Evolutionary conservation across 306 rosid species (phyloP).

Genomic region (Fragaria iinumae): DNA sequence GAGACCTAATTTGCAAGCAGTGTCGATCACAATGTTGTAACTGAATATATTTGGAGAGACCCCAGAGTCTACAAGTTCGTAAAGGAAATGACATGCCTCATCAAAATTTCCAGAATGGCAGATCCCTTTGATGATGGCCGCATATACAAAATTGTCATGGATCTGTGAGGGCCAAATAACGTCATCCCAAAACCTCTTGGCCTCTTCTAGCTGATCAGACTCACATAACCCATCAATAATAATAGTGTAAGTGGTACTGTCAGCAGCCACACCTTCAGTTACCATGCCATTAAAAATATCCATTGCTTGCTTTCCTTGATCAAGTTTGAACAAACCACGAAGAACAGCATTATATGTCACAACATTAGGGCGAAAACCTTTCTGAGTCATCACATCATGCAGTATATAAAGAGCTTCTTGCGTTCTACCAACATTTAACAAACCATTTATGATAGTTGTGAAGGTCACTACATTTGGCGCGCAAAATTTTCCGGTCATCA

Average conservation of each 20-base stretch:
- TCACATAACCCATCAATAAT: conserved; percentile 66
- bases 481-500: conserved; percentile 64
- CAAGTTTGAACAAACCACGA: conserved; percentile 62
- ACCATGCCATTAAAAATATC: conserved; percentile 43
- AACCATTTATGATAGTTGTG: conserved; percentile 66
- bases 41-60: conserved; percentile 65
- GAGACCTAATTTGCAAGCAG: conserved; percentile 59
- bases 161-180: conserved; percentile 79
- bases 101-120: conserved; percentile 46
- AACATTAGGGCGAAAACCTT: conserved; percentile 54
- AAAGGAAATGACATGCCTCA: conserved; percentile 81
- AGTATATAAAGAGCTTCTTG: conserved; percentile 55
- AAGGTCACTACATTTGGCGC: conserved; percentile 74
- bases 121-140: conserved; percentile 75
- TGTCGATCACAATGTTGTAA: conserved; percentile 71
- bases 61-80: conserved; percentile 78
- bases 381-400: conserved; percentile 50
- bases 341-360: conserved; percentile 70
- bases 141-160: conserved; percentile 78
- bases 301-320: conserved; percentile 51
- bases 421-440: conserved; percentile 56
- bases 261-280: conserved; percentile 42
- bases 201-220: conserved; percentile 62
- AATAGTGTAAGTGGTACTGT: conserved; percentile 54
- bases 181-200: conserved; percentile 71